Evolutionary conservation across 805 yeast genomes (phyloP).

Genomic region (Sungouiella thailandica): DNA sequence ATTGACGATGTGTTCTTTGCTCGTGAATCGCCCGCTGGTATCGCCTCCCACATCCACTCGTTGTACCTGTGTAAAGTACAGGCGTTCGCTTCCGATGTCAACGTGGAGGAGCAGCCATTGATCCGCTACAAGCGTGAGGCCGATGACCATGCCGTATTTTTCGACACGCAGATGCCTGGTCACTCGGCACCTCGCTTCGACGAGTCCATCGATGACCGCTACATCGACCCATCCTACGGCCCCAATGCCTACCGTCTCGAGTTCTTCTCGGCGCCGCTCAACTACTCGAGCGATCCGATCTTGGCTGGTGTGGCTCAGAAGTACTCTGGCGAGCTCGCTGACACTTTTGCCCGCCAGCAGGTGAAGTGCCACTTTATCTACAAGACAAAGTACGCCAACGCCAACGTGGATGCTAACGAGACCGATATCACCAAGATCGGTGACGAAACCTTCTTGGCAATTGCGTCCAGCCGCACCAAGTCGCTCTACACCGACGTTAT

Average conservation of each 20-base stretch:
- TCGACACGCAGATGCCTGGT: conserved; percentile 65
- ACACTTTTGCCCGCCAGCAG: conserved; percentile 38
- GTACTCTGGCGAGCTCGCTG: conserved; percentile 17
- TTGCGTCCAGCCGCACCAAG: conserved; percentile 78
- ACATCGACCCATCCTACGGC: conserved; percentile 52
- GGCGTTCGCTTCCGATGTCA: conserved; percentile 58
- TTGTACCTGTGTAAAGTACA: conserved; percentile 90
- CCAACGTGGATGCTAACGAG: conserved; percentile 25
- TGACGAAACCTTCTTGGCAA: conserved; percentile 71
- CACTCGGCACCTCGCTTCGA: conserved; percentile 45
- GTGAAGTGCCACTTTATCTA: conserved; percentile 80
- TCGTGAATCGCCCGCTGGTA: conserved; percentile 72
- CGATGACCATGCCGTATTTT: conserved; percentile 85
- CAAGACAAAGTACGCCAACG: conserved; percentile 43
- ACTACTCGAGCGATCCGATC: conserved; percentile 41
- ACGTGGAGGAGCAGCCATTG: conserved; percentile 47
- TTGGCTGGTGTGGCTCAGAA: conserved; percentile 34
- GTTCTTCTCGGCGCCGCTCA: conserved; percentile 66
- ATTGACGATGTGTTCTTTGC: conserved; percentile 92
- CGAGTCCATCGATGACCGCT: conserved; percentile 73
- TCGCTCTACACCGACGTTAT: conserved; percentile 69
- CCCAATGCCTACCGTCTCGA: conserved; percentile 62
- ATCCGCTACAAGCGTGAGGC: conserved; percentile 77
- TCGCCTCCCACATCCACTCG: conserved; percentile 81
- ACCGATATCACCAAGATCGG: conserved; percentile 64